Conservation (phyloP, 1,284 basidiomycete species). For the Phlebopus sp. region DNA sequence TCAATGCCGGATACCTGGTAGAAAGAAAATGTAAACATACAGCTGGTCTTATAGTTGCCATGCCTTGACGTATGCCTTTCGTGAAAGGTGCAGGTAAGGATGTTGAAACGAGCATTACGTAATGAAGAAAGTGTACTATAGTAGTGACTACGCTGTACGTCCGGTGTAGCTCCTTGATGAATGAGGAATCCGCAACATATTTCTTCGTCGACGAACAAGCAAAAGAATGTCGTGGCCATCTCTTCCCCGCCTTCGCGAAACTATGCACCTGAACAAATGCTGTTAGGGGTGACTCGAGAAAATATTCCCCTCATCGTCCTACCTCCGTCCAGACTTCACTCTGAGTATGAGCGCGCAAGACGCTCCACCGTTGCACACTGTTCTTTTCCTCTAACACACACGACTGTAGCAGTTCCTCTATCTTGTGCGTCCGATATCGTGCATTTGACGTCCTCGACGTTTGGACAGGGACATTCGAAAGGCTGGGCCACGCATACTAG, state of each 20-base stretch:
- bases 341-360: conserved; percentile 33
- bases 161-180: too few species aligned
- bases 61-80: conserved; percentile 27
- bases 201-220: too few species aligned
- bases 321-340: not conserved
- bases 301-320: not conserved
- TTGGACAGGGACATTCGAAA: conserved; percentile 58
- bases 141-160: too few species aligned
- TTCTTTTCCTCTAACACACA: conserved; percentile 55
- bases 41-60: conserved; percentile 65
- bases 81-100: conserved; percentile 2
- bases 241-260: too few species aligned
- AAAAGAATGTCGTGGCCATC: too few species aligned
- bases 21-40: conserved; percentile 37
- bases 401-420: conserved; percentile 41
- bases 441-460: conserved; percentile 59
- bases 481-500: conserved; percentile 55
- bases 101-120: conserved; percentile 3
- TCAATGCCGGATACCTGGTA: conserved; percentile 2
- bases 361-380: conserved; percentile 51
- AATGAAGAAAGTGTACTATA: not conserved
- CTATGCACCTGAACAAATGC: too few species aligned
- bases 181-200: too few species aligned
- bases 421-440: conserved; percentile 48
- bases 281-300: too few species aligned